Evolutionary conservation across 768 basidiomycete species (phyloP), one percentile per base, ranked within the genome.

Genomic region (Pisolithus orientalis): DNA sequence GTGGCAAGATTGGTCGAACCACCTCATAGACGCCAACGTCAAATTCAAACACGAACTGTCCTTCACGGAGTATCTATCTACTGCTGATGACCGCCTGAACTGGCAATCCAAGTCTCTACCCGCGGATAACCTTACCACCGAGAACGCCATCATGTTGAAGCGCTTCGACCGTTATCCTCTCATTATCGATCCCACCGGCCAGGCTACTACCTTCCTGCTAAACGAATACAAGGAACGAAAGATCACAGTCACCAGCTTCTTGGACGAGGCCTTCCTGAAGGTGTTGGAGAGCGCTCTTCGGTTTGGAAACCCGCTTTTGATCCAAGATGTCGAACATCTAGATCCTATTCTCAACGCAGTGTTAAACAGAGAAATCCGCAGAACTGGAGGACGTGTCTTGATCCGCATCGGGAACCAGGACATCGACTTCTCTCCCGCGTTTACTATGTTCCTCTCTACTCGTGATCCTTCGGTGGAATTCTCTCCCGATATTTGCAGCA

Each of bases 91-190:
- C 63, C 88, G 95, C 40, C 79, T 96, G 56, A 84, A 79, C 60
- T 99, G 94, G 96, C 93, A 95, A 69, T 88, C 92, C 29, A 94
- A 93, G 63, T 87, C 91, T 1, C 76, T 98, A n/a, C 96, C 96
- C 1, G 85, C 92, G 5, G 94, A 99, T 69, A 94, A 90, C 56
- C 75, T 99, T 43, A 97, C 93, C 58, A 92, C 90, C 1, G 96
- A 98, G 72, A 99, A 99, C 65, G 96, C 96, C n/a, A 94, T 98
- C 70, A 98, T 98, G 93, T 82, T 99, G 64, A 94, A 95, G 65
- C 85, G 94, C 46, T 97, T 94, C 80, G 91, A 92, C 62, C 90
- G 96, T 17, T 98, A 98, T 68, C 96, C 96, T 6, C 81, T 98
- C 47, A 90, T 99, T 53, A 92, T 99, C 61, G 96, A 99, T 65